Evolutionary conservation across 1,284 basidiomycete species (phyloP).

Genomic region (Retiboletus fuscus): DNA sequence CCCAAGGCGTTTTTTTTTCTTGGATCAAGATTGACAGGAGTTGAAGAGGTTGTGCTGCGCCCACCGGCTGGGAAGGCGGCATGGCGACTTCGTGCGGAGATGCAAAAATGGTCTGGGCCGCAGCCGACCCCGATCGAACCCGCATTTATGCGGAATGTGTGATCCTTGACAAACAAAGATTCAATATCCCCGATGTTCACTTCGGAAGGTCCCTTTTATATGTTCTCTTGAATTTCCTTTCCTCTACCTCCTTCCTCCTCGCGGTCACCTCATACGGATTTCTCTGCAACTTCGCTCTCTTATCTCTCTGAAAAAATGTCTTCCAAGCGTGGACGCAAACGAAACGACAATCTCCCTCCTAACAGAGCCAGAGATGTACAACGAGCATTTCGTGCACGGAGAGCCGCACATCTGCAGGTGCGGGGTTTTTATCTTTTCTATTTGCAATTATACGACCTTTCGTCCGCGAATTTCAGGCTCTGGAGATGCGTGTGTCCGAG

Average conservation of each 20-base stretch:
- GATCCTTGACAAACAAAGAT: constrained; percentile 53
- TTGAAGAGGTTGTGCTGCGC: constrained; percentile 13
- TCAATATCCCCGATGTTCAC: constrained; percentile 47
- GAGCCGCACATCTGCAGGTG: constrained; percentile 89
- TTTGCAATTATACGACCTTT: constrained; percentile 55
- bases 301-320: constrained; percentile 63
- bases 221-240: constrained; percentile 52
- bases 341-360: constrained; percentile 92
- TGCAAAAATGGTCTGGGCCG: constrained; percentile 51
- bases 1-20: constrained; percentile 15
- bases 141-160: constrained; percentile 50
- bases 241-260: constrained; percentile 47
- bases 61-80: constrained; percentile 43
- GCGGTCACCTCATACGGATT: constrained; percentile 40
- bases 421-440: constrained; percentile 51
- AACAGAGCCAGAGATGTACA: constrained; percentile 94
- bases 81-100: constrained; percentile 48
- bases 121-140: constrained; percentile 55
- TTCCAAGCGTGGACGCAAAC: constrained; percentile 89
- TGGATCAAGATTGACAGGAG: constrained; percentile 44
- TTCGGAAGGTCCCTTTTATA: constrained; percentile 55
- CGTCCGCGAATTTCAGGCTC: constrained; percentile 63
- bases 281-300: constrained; percentile 23
- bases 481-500: constrained; percentile 85
- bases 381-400: constrained; percentile 89